Percentiles rank a stretch among this genome's conserved stretches.
phyloP scores from a whole-genome alignment of 345 rosid species.

The Acer yangbiense region DNA sequence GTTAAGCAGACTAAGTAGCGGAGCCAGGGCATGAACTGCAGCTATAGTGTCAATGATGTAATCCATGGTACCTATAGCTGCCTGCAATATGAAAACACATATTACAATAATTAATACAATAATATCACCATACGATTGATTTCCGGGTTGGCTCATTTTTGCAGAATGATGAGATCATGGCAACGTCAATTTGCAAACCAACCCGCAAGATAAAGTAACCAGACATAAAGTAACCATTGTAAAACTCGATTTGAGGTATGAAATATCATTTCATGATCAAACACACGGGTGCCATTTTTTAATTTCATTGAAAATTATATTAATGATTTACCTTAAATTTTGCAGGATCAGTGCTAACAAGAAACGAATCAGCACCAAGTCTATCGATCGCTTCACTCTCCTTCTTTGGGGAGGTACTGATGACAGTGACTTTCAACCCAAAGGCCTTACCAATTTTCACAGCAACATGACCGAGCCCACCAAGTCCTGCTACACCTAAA shows the following conservation, averaged over 20 bases:
- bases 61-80: constrained; percentile 72
- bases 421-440: constrained; percentile 83
- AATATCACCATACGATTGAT: not conserved
- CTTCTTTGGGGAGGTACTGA: constrained; percentile 64
- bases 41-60: constrained; percentile 84
- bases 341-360: constrained; percentile 55
- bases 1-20: constrained; percentile 68
- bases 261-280: not conserved
- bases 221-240: not conserved
- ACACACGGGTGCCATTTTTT: not conserved
- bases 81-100: constrained; percentile 40
- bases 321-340: constrained; percentile 61
- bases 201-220: not conserved
- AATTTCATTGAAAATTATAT: not conserved
- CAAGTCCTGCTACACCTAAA: constrained; percentile 86
- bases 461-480: constrained; percentile 93
- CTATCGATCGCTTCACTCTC: constrained; percentile 53
- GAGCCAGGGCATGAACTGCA: constrained; percentile 74
- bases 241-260: not conserved
- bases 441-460: constrained; percentile 86
- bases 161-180: not conserved
- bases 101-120: not conserved
- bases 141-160: not conserved
- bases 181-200: constrained; percentile 6
- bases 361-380: constrained; percentile 66